Conservation (phyloP, 2,329 filamentous ascomycete genomes). For the Colletotrichum viniferum region DNA sequence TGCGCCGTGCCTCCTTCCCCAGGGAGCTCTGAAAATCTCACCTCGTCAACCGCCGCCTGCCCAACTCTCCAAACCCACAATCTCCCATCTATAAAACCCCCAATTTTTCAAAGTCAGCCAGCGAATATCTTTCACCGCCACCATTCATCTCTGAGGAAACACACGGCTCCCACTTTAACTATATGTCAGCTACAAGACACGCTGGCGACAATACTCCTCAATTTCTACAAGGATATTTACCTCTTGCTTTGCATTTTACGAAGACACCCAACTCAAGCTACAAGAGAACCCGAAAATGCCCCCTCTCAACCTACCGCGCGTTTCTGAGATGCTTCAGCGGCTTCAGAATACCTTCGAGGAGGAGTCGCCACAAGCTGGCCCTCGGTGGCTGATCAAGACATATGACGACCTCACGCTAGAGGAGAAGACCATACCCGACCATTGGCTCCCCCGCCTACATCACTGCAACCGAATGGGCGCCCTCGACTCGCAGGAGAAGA, state of each 20-base stretch:
- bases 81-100: not conserved
- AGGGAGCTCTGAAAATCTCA: not conserved
- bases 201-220: not conserved
- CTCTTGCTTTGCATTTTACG: not conserved
- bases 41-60: not conserved
- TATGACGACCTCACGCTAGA: not conserved
- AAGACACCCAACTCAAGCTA: not conserved
- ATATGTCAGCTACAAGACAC: not conserved
- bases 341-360: not conserved
- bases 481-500: not conserved
- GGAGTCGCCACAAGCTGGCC: not conserved
- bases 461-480: not conserved
- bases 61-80: not conserved
- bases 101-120: not conserved
- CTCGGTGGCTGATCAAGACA: not conserved
- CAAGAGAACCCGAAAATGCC: not conserved
- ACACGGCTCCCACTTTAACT: not conserved
- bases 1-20: not conserved
- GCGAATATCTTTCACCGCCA: not conserved
- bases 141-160: not conserved
- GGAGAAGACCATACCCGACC: not conserved
- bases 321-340: accelerated
- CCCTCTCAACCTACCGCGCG: too few species aligned
- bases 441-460: not conserved
- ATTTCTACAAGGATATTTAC: not conserved